Evolutionary conservation across 768 basidiomycete species (phyloP).

Genomic region (Hericium erinaceus): DNA sequence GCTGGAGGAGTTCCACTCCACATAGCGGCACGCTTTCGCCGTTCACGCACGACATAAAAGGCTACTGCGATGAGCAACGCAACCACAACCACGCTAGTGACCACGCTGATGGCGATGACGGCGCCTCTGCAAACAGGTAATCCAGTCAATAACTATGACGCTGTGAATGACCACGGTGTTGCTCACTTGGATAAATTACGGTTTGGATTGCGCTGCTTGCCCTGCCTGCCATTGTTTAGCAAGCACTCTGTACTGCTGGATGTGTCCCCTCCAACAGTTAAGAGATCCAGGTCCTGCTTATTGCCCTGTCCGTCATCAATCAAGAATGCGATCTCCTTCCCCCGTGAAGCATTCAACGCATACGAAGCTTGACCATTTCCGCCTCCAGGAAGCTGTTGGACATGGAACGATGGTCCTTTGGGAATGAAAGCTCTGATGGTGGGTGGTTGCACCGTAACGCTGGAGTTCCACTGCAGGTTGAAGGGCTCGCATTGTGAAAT

Average conservation of each 20-base stretch:
- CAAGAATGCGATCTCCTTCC: conserved; percentile 32
- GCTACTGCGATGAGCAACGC: not conserved
- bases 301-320: conserved; percentile 32
- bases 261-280: not conserved
- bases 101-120: not conserved
- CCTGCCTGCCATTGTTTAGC: not conserved
- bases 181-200: too few relatives aligned
- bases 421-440: conserved; percentile 29
- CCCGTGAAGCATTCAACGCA: conserved; percentile 29
- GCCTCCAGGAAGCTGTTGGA: conserved; percentile 16
- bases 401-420: conserved; percentile 16
- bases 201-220: too few relatives aligned
- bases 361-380: conserved; percentile 33
- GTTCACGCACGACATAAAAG: not conserved
- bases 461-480: conserved; percentile 31
- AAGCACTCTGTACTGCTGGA: not conserved
- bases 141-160: too few relatives aligned
- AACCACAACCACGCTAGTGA: not conserved
- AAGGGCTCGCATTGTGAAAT: not conserved
- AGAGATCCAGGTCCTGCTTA: not conserved
- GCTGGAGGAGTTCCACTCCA: not conserved
- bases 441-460: conserved; percentile 27
- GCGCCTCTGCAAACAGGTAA: not conserved
- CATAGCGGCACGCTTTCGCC: not conserved
- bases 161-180: too few relatives aligned